These are phyloP conservation scores for Cotoneaster glaucophyllus DNA, from an alignment of 306 rosid species.

Conservation along the genomic window DNA sequence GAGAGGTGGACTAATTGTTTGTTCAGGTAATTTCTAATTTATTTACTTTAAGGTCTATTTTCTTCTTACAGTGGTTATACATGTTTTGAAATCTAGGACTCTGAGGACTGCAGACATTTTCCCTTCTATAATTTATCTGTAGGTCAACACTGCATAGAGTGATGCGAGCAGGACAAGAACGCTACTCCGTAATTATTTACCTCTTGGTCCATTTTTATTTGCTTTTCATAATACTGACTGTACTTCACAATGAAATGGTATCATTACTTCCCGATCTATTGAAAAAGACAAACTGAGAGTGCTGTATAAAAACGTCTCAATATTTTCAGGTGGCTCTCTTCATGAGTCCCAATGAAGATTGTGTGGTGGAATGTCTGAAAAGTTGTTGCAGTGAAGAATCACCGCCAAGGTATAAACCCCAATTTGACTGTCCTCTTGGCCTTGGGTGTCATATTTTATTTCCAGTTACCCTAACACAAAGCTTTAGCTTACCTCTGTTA, in stretches of 20 bases:
- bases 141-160: slow-evolving; percentile 94
- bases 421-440: background rate
- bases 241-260: background rate
- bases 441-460: background rate
- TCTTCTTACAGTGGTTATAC: background rate
- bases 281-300: background rate
- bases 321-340: slow-evolving; percentile 67
- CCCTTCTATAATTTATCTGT: slow-evolving; percentile 6
- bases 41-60: background rate
- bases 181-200: slow-evolving; percentile 63
- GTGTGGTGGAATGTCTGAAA: slow-evolving; percentile 59
- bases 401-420: slow-evolving; percentile 48
- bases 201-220: background rate
- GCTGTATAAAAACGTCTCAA: background rate
- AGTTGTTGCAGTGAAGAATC: slow-evolving; percentile 69
- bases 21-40: slow-evolving; percentile 31
- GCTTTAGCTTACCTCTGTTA: background rate
- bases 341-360: slow-evolving; percentile 55
- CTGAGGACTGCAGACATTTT: background rate
- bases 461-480: background rate
- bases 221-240: background rate
- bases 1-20: slow-evolving; percentile 92
- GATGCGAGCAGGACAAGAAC: slow-evolving; percentile 65
- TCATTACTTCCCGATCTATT: background rate
- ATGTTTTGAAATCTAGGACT: background rate